Evolutionary conservation across 2,329 filamentous ascomycete genomes (phyloP).

Genomic region (Tympanopsis confertula): DNA sequence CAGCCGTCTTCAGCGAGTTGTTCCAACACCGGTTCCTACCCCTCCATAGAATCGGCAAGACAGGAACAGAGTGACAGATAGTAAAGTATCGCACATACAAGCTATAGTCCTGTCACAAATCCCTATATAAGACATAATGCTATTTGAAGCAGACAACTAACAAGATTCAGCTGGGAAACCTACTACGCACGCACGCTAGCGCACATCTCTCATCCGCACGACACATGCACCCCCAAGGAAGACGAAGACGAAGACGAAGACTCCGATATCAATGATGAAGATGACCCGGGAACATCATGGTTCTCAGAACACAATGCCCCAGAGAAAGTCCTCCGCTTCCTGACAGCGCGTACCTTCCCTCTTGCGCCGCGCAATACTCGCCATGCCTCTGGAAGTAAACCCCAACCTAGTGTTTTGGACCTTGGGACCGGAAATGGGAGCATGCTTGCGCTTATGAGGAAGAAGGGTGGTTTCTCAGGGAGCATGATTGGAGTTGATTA

Average conservation of each 20-base stretch:
- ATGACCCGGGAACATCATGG: constrained; percentile 42
- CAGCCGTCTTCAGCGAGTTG: background rate
- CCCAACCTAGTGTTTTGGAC: constrained; percentile 27
- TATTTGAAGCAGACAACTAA: constrained; percentile 4
- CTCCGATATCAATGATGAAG: constrained; percentile 38
- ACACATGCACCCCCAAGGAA: constrained; percentile 14
- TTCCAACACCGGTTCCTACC: background rate
- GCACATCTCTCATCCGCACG: constrained; percentile 6
- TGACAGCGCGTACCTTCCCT: constrained; percentile 12
- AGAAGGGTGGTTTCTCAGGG: constrained; percentile 27
- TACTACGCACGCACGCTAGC: background rate
- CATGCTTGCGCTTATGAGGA: constrained; percentile 44
- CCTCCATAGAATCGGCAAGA: background rate
- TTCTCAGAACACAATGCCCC: constrained; percentile 56
- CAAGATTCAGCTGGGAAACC: constrained; percentile 1
- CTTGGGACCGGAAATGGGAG: constrained; percentile 59
- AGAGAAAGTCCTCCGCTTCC: constrained; percentile 42
- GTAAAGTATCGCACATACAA: no score
- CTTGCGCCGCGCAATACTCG: constrained; percentile 12
- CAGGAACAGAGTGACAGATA: no score
- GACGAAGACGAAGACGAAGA: constrained; percentile 34
- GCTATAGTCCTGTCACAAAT: no score
- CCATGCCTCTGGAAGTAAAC: no score
- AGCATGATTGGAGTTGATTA: constrained; percentile 56
- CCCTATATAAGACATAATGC: constrained; percentile 3